Conservation (phyloP, 192 early-diverging fungal species). For the Backusella circina region DNA sequence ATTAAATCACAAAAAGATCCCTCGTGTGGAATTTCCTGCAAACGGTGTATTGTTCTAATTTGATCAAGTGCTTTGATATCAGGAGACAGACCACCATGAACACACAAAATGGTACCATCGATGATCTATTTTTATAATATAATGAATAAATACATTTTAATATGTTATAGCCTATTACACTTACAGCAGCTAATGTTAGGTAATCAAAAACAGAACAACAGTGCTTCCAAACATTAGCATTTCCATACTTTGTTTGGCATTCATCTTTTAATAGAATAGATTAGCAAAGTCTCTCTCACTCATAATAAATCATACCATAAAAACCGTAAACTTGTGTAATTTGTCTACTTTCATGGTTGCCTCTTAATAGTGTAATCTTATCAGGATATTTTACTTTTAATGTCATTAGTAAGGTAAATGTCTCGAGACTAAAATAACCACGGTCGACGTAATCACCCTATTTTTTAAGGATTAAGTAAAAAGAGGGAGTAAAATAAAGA, state of each 20-base stretch:
- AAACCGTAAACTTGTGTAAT: slow-evolving; percentile 98
- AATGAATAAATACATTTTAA: background rate
- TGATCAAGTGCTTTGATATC: slow-evolving; percentile 92
- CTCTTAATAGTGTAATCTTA: slow-evolving; percentile 91
- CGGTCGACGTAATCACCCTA: slow-evolving; percentile 99
- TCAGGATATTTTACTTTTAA: slow-evolving; percentile 97
- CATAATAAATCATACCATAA: slow-evolving; percentile 57
- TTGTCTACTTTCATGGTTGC: slow-evolving; percentile 96
- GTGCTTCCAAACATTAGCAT: slow-evolving; percentile 94
- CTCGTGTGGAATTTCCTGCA: slow-evolving; percentile 93
- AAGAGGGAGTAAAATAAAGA: background rate
- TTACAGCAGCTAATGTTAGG: slow-evolving; percentile 84
- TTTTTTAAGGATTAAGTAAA: background rate
- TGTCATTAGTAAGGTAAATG: slow-evolving; percentile 89
- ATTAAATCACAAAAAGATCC: slow-evolving; percentile 94
- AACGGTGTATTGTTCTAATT: slow-evolving; percentile 91
- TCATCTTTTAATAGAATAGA: slow-evolving; percentile 58
- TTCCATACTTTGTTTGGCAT: slow-evolving; percentile 92
- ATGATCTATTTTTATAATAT: slow-evolving; percentile 59
- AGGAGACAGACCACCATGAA: slow-evolving; percentile 91
- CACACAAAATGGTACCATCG: slow-evolving; percentile 90
- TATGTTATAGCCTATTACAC: slow-evolving; percentile 5
- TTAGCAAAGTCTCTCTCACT: no score
- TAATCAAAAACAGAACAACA: slow-evolving; percentile 95
- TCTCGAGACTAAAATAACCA: slow-evolving; percentile 96